Conservation (phyloP, 176 grass and related monocot genomes). For the Musa troglodytarum region DNA sequence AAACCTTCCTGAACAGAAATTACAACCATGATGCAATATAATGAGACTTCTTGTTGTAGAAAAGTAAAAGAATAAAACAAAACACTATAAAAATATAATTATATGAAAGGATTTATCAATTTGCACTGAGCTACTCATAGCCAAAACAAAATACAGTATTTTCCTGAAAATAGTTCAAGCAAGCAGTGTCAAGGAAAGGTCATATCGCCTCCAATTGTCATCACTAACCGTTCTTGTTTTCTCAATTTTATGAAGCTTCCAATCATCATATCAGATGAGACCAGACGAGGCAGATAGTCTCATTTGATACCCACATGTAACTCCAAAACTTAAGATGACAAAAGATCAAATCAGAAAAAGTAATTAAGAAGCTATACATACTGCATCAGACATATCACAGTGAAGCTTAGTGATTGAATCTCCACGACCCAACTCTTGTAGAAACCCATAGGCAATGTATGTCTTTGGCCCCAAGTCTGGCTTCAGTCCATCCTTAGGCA, state of each 20-base stretch:
- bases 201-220: not conserved
- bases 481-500: not conserved
- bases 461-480: conserved; percentile 17
- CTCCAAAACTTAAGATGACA: not conserved
- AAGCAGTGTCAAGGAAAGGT: not conserved
- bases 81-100: no score
- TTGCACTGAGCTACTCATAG: no score
- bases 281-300: not conserved
- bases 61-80: no score
- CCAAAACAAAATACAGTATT: no score
- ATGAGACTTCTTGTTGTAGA: no score
- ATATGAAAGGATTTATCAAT: no score
- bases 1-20: no score
- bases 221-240: not conserved
- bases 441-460: conserved; percentile 19
- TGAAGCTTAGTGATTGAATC: conserved; percentile 17
- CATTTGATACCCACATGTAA: not conserved
- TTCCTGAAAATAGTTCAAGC: not conserved
- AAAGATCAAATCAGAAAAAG: not conserved
- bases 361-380: not conserved
- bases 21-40: no score
- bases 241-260: not conserved
- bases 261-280: not conserved
- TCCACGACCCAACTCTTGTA: conserved; percentile 4
- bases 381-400: conserved; percentile 15